Evolutionary conservation across 179 eudicot species (phyloP).

Genomic region (Beta macrorhiza): DNA sequence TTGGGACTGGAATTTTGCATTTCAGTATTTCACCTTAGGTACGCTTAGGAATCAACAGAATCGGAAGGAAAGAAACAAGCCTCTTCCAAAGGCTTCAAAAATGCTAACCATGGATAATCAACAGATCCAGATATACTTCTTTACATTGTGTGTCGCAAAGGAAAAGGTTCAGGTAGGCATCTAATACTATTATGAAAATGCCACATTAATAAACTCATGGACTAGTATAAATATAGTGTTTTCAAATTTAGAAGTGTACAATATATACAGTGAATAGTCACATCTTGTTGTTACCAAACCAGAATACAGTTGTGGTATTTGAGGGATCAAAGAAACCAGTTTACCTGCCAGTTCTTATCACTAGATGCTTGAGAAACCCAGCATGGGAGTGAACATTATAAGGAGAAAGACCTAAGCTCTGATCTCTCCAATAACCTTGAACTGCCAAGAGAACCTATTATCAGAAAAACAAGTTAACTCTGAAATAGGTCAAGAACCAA

Average conservation of each 20-base stretch:
- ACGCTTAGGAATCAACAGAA: background rate
- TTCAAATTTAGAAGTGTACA: background rate
- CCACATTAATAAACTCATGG: background rate
- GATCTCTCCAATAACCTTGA: conserved; percentile 86
- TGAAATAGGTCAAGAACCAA: conserved; percentile 19
- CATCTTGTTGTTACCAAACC: background rate
- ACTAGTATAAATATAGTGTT: background rate
- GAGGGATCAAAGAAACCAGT: conserved; percentile 4
- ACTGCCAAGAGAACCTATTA: conserved; percentile 86
- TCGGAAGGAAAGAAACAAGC: background rate
- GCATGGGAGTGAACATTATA: conserved; percentile 74
- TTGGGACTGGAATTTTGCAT: background rate
- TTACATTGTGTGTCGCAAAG: background rate
- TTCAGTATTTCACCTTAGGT: background rate
- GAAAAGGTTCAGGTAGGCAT: background rate
- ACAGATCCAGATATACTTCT: background rate
- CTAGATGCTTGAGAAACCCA: conserved; percentile 88
- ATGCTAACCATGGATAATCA: background rate
- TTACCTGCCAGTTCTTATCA: conserved; percentile 90
- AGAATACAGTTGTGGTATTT: background rate
- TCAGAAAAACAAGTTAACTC: conserved; percentile 37
- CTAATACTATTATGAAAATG: background rate
- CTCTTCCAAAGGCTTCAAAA: background rate
- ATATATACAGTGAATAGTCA: background rate
- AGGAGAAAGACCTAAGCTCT: conserved; percentile 63